Evolutionary conservation across 331 rosid genomes (phyloP).

Genomic region (Prunus yedoensis): DNA sequence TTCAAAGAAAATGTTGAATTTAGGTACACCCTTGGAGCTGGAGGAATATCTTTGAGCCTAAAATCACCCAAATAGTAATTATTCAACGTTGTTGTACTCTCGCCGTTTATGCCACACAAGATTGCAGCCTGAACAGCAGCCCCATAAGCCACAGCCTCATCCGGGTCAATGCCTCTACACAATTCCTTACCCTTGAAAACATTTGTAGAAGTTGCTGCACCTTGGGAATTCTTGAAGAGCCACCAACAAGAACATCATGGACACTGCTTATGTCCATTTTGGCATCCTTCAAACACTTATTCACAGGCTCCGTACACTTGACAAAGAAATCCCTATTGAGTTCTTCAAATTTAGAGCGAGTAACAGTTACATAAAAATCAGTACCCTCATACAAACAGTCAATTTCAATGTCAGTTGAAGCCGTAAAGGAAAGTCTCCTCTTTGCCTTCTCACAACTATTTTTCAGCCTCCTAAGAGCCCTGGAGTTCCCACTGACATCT

Average conservation of each 20-base stretch:
- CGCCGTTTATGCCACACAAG: slow-evolving; percentile 38
- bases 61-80: neutral
- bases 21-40: neutral
- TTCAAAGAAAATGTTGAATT: neutral
- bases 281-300: neutral
- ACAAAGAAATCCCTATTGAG: neutral
- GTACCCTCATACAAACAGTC: neutral
- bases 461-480: neutral
- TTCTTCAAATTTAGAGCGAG: neutral
- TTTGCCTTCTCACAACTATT: neutral
- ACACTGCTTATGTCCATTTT: neutral
- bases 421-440: neutral
- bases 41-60: neutral
- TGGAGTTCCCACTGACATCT: no score
- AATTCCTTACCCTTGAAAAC: neutral
- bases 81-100: slow-evolving; percentile 1
- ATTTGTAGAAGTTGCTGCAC: neutral
- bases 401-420: neutral
- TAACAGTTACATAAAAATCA: neutral
- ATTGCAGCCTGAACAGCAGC: slow-evolving; percentile 3
- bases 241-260: neutral
- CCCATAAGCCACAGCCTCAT: slow-evolving; percentile 42
- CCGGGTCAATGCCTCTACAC: slow-evolving; percentile 46
- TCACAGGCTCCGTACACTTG: neutral
- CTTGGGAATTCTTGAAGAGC: neutral